phyloP scores from a whole-genome alignment of 345 rosid genomes.

The Murraya koenigii region DNA sequence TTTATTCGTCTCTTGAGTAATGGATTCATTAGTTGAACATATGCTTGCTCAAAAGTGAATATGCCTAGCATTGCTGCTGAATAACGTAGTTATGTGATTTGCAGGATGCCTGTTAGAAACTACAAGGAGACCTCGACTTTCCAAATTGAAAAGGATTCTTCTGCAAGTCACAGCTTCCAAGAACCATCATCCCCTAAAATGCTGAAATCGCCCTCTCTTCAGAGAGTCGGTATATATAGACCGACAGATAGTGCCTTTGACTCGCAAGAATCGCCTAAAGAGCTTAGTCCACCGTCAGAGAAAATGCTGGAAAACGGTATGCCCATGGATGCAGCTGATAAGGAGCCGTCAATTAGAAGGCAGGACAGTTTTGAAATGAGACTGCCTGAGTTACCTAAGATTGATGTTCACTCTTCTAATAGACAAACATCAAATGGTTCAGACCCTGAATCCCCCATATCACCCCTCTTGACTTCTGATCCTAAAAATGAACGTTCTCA shows the following conservation, averaged over 20 bases:
- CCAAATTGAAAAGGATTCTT: constrained; percentile 88
- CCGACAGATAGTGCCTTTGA: constrained; percentile 57
- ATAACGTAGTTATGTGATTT: constrained; percentile 20
- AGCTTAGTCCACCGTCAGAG: constrained; percentile 73
- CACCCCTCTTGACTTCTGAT: constrained; percentile 93
- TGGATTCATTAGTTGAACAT: neutral
- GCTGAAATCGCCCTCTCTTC: constrained; percentile 93
- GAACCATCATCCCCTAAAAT: constrained; percentile 88
- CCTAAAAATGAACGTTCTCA: constrained; percentile 94
- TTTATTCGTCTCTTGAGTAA: constrained; percentile 5
- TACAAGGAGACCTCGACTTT: constrained; percentile 63
- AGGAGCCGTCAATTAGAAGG: constrained; percentile 88
- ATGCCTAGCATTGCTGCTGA: neutral
- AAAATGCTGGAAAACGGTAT: constrained; percentile 71
- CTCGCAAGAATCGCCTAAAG: constrained; percentile 69
- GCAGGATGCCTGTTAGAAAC: constrained; percentile 88
- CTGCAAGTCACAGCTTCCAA: constrained; percentile 77
- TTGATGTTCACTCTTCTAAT: constrained; percentile 73
- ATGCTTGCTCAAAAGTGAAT: constrained; percentile 13
- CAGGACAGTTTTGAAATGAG: constrained; percentile 99
- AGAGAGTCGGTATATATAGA: constrained; percentile 58
- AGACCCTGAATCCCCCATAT: constrained; percentile 98
- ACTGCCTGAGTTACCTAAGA: constrained; percentile 88
- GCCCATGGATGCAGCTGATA: constrained; percentile 56
- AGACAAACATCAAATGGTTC: constrained; percentile 73